These are phyloP conservation scores for Ochromonas danica DNA, from an alignment of 108 stramenopile genomes.

Conservation along the genomic window DNA sequence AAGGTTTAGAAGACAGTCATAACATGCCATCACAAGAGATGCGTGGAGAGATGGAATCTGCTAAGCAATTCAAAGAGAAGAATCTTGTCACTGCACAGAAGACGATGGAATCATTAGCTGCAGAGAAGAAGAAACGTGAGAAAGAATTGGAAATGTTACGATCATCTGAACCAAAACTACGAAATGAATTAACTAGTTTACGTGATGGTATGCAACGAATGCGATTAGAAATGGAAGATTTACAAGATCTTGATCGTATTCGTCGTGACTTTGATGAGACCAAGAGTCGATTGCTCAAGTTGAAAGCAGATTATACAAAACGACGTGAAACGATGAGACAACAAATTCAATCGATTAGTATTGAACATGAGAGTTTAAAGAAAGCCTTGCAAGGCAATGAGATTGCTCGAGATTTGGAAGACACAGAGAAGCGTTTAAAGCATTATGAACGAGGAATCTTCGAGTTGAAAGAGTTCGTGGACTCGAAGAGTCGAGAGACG, in stretches of 20 bases:
- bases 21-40: constrained; percentile 49
- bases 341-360: constrained; percentile 47
- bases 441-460: constrained; percentile 49
- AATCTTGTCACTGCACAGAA: constrained; percentile 30
- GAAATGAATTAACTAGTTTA: neutral
- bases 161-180: constrained; percentile 29
- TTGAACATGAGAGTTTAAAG: constrained; percentile 45
- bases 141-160: constrained; percentile 55
- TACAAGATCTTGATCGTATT: constrained; percentile 59
- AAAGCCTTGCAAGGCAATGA: constrained; percentile 40
- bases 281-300: constrained; percentile 45
- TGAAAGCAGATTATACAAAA: constrained; percentile 41
- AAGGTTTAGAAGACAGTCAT: constrained; percentile 48
- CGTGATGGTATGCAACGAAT: constrained; percentile 48
- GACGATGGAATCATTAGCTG: constrained; percentile 59
- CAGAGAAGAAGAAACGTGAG: constrained; percentile 57
- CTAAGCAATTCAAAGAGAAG: constrained; percentile 51
- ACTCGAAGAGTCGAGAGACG: constrained; percentile 58
- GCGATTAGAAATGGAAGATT: constrained; percentile 56
- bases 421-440: constrained; percentile 36
- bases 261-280: constrained; percentile 49
- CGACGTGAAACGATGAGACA: constrained; percentile 52
- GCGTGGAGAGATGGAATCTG: constrained; percentile 32
- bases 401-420: constrained; percentile 7
- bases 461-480: constrained; percentile 56